Base-by-base conservation (phyloP, 208 protist species). In the Acanthamoeba lenticulata region DNA sequence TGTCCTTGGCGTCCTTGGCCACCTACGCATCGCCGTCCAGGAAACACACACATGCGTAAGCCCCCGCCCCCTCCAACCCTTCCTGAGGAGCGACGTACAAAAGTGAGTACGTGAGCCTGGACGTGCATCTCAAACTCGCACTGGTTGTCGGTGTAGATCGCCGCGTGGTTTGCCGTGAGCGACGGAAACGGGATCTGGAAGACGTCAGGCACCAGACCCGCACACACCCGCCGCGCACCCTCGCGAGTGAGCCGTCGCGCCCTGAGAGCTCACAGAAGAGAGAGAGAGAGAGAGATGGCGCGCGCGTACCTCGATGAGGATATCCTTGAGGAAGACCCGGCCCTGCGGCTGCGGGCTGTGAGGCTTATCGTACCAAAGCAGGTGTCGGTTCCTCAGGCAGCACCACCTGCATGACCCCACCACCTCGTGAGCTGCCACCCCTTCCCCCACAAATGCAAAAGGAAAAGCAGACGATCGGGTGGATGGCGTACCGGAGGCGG, bases 311-410 rank as follows among this genome's bases (percentile, higher is more conserved):
- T 38, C 21, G 42, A 85, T 7, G 27, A 85, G n/a, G 27, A 85
- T 55, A 57, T 85, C 74, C 27, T 55, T 85, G 21, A 85, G 74
- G 32, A 85, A 85, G 5, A 85, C 44, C n/a, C 36, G 36, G 32
- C 74, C 74, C 19, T 57, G 44, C 6, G 74, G 74, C 24, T 85
- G 74, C 3, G 36, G 4, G n/a, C 74, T 85, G 42, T 85, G 24
- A 0, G 74, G 74, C 45, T 85, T 85, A 11, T 85, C 74, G 44
- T 42, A 85, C 74, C 74, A 85, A 29, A 57, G 55, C 27, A 85
- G 44, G 27, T 85, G 15, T 40, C 74, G 49, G 29, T 57, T 85
- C 19, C 21, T 85, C 15, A 85, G 74, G 27, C 74, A 85, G 74
- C 74, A 85, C 74, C 74, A 47, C n/a, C 74, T 85, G 27, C 55